Conservation (phyloP, 306 rosid genomes). For the Vicia villosa region DNA sequence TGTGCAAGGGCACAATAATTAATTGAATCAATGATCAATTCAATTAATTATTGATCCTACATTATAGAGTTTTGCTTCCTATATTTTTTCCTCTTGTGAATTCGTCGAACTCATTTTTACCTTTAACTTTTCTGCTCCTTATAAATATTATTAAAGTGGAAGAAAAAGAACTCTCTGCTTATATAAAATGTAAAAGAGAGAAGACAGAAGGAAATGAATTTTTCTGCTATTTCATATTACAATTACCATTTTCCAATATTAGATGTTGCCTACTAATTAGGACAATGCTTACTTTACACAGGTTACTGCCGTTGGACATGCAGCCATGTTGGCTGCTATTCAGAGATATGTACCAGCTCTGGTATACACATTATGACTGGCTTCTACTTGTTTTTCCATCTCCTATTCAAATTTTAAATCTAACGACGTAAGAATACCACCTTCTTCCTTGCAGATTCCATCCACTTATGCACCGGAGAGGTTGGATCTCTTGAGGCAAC, state of each 20-base stretch:
- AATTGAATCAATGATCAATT: neutral
- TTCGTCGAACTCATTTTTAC: neutral
- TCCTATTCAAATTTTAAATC: constrained; percentile 2
- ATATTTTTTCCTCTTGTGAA: neutral
- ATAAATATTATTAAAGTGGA: constrained; percentile 23
- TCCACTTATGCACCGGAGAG: constrained; percentile 94
- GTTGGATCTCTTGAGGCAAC: constrained; percentile 92
- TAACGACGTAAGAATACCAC: constrained; percentile 13
- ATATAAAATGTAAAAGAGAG: constrained; percentile 6
- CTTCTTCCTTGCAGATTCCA: constrained; percentile 71
- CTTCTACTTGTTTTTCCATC: neutral
- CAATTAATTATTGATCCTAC: constrained; percentile 11
- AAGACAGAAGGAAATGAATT: constrained; percentile 14
- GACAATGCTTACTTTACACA: constrained; percentile 44
- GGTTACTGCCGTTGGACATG: constrained; percentile 99
- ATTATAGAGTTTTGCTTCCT: constrained; percentile 11
- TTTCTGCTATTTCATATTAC: constrained; percentile 27
- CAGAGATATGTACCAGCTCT: constrained; percentile 95
- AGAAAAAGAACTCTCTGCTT: constrained; percentile 5
- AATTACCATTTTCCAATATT: constrained; percentile 21
- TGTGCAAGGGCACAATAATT: neutral
- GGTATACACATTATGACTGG: constrained; percentile 49
- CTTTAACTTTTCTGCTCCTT: neutral
- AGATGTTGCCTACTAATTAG: constrained; percentile 33
- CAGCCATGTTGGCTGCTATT: constrained; percentile 98